Evolutionary conservation across 371 early-diverging fungal species (phyloP).

Genomic region (Mucor lusitanicus): DNA sequence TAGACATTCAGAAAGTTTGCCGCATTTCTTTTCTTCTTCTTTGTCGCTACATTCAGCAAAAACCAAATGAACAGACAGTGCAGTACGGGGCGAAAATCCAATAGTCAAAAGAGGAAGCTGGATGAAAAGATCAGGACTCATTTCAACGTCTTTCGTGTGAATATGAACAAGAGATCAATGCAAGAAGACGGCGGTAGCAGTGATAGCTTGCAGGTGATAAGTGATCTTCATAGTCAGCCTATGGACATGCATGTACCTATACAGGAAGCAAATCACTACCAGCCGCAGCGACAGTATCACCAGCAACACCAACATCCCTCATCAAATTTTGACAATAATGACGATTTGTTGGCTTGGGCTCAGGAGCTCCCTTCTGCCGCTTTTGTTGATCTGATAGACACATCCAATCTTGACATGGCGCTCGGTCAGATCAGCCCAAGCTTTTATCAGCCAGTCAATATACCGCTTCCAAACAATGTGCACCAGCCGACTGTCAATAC

Average conservation of each 20-base stretch:
- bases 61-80: background rate
- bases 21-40: background rate
- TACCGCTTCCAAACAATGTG: background rate
- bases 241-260: background rate
- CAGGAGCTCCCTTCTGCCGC: background rate
- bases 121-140: background rate
- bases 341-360: background rate
- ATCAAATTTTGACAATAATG: background rate
- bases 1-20: background rate
- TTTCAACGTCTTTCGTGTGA: background rate
- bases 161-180: background rate
- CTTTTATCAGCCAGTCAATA: background rate
- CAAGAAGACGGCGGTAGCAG: background rate
- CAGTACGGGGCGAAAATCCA: background rate
- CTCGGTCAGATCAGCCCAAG: background rate
- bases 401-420: background rate
- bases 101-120: background rate
- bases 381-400: background rate
- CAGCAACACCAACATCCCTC: background rate
- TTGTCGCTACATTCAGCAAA: background rate
- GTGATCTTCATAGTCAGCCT: background rate
- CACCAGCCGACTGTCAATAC: background rate
- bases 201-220: background rate
- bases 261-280: background rate
- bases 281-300: background rate